phyloP scores from a whole-genome alignment of 2,329 filamentous ascomycete genomes.

The Scortechinia acanthostroma region DNA sequence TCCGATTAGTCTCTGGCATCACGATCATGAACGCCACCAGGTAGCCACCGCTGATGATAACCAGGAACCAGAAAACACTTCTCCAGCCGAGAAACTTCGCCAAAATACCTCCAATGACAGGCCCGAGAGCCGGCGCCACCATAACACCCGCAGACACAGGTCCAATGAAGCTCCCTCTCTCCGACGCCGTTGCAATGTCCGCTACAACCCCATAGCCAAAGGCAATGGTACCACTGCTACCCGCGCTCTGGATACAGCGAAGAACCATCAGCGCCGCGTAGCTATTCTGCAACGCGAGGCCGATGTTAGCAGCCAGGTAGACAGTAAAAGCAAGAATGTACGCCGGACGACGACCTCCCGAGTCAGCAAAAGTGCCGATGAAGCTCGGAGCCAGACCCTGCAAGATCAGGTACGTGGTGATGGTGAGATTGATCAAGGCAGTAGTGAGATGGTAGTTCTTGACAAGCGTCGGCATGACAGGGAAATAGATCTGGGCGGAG shows the following conservation, averaged over 20 bases:
- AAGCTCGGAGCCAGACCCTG: conserved; percentile 19
- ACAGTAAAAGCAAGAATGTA: conserved; percentile 7
- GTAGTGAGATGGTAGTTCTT: conserved; percentile 25
- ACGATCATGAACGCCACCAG: conserved; percentile 44
- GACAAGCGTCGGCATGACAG: conserved; percentile 22
- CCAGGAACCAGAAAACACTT: conserved; percentile 65
- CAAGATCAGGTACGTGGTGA: conserved; percentile 35
- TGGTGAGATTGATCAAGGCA: conserved; percentile 35
- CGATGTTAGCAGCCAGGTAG: conserved; percentile 8
- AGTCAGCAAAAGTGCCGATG: conserved; percentile 16
- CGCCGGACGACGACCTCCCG: conserved; percentile 16
- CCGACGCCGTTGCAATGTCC: conserved; percentile 61
- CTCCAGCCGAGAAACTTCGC: conserved; percentile 59
- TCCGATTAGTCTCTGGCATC: conserved; percentile 51
- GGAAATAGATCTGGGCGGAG: conserved; percentile 18
- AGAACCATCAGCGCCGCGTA: conserved; percentile 11
- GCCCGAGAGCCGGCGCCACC: conserved; percentile 43
- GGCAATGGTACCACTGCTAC: conserved; percentile 48
- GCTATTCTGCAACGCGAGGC: conserved; percentile 9
- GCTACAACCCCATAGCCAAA: conserved; percentile 66
- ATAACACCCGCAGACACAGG: conserved; percentile 53
- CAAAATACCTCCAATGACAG: conserved; percentile 58
- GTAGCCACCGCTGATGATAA: conserved; percentile 41
- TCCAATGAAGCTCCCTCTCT: conserved; percentile 69
- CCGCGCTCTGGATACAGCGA: conserved; percentile 11